phyloP scores from a whole-genome alignment of 345 rosid species.

The Eucalyptus virginea region DNA sequence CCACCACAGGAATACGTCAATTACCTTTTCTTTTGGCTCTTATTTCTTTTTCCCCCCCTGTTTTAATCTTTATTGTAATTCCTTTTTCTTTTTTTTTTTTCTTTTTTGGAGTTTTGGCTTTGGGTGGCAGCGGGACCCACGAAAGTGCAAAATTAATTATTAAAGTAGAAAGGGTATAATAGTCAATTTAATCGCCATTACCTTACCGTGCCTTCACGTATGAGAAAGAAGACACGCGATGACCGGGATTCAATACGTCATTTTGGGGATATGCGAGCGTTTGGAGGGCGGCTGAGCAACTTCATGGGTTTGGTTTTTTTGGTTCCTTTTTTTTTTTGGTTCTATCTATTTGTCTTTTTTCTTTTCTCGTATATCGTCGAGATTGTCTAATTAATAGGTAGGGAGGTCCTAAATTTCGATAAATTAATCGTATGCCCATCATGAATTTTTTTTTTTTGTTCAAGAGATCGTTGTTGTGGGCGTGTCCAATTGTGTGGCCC shows the following conservation, averaged over 20 bases:
- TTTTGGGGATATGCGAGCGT: background rate
- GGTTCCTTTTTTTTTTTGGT: background rate
- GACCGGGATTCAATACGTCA: background rate
- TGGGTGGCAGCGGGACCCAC: background rate
- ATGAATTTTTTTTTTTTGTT: too few relatives aligned
- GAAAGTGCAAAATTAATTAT: background rate
- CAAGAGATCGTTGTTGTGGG: too few relatives aligned
- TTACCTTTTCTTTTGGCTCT: background rate
- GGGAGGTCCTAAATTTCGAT: background rate
- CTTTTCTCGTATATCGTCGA: background rate
- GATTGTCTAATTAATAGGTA: background rate
- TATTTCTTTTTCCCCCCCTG: accelerated
- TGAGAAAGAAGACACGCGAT: background rate
- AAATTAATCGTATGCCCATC: background rate
- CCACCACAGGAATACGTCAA: background rate
- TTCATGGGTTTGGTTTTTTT: background rate
- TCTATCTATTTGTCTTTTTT: background rate
- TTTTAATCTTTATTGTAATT: background rate
- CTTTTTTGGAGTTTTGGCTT: background rate
- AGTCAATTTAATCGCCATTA: background rate
- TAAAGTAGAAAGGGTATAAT: background rate
- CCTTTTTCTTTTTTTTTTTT: too few relatives aligned
- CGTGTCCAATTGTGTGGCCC: accelerated
- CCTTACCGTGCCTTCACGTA: background rate
- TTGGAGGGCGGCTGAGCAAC: background rate